These are phyloP conservation scores for Hemisphaericaspora subhashii DNA, from an alignment of 1,139 yeast genomes.

Conservation along the genomic window DNA sequence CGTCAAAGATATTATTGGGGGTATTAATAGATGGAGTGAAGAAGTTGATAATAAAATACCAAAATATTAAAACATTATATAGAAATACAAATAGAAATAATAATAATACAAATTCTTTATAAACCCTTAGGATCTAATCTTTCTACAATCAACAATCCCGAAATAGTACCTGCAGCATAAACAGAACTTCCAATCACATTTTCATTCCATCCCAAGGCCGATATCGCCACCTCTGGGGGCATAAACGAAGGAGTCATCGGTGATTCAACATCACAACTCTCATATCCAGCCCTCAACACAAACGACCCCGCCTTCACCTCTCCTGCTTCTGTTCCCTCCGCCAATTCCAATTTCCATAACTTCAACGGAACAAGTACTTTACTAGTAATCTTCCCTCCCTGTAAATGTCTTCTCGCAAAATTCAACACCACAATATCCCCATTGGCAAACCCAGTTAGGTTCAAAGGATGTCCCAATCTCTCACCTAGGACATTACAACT, in stretches of 20 bases:
- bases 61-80: constrained; percentile 53
- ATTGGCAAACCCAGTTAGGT: constrained; percentile 60
- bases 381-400: constrained; percentile 32
- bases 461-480: constrained; percentile 56
- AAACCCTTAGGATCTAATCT: constrained; percentile 35
- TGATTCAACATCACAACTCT: constrained; percentile 29
- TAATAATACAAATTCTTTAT: background rate
- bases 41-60: constrained; percentile 66
- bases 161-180: constrained; percentile 64
- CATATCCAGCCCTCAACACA: constrained; percentile 27
- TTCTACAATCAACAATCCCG: constrained; percentile 70
- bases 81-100: constrained; percentile 1
- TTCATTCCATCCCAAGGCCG: constrained; percentile 65
- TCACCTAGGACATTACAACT: constrained; percentile 32
- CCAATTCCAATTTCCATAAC: constrained; percentile 32
- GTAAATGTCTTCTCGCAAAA: constrained; percentile 36
- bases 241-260: constrained; percentile 35
- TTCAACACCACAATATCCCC: constrained; percentile 50
- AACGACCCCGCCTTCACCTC: constrained; percentile 12
- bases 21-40: constrained; percentile 69
- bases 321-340: constrained; percentile 9
- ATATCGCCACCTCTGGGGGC: constrained; percentile 55
- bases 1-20: constrained; percentile 76
- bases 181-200: constrained; percentile 49
- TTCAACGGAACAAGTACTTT: constrained; percentile 33